Base-by-base conservation (phyloP, 176 grass and related monocot genomes). In the Eragrostis curvula region DNA sequence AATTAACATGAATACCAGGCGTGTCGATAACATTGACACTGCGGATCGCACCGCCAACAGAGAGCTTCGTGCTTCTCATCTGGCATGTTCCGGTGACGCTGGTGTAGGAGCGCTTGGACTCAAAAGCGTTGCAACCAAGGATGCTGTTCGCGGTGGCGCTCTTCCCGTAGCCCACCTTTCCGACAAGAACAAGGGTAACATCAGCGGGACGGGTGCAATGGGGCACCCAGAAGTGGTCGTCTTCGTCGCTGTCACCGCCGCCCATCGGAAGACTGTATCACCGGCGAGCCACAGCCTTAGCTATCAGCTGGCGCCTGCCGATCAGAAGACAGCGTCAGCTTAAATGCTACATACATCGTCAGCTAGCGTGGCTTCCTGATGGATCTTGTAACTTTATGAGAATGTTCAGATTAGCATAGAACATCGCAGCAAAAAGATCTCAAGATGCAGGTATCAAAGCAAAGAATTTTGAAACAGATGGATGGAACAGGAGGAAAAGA, bases 21-120 rank as follows among this genome's bases (percentile, higher is more conserved):
- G 85, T 88, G 77, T 93, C 88, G 5, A 93, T 93, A 0, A 88
- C 88, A n/a, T 93, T 87, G 2, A 90, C 49, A 0, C 23, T 46
- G 71, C 91, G 88, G 29, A 12, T 11, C 23, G 2, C 32, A 0
- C 3, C 4, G 5, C 72, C 91, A 74, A 87, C 77, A 4, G 23
- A 70, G 48, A 82, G 51, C 5, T 8, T 43, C 10, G 77, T 87
- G 66, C 77, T 93, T 49, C 80, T 45, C 50, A 66, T 58, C 73
- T 90, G 45, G 36, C 80, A 87, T 2, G 78, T 90, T 17, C 53
- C 45, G 1, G 84, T 87, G 45, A 90, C 73, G 11, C 79, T 53
- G 17, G 0, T 24, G 15, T 32, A 53, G 65, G 45, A 58, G 15
- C 9, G 8, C 74, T 42, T 49, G 0, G 79, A 87, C 59, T 13